Evolutionary conservation across 2,329 filamentous ascomycete species (phyloP), one percentile per base, ranked within the genome.

Genomic region (Penicillium sp.): DNA sequence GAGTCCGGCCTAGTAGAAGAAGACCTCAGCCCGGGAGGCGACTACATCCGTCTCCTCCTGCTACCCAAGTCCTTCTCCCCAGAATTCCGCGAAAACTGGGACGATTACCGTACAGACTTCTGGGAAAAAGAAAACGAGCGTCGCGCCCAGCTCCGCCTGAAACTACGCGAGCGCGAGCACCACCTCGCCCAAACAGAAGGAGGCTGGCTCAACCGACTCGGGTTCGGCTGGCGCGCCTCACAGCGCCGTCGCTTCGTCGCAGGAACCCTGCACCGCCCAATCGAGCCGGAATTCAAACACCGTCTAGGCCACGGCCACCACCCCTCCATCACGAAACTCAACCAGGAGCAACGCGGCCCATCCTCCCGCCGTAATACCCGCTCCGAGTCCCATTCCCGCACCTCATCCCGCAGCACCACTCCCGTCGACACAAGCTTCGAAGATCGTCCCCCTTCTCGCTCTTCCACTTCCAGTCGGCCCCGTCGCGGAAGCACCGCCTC

Each of bases 81-180:
- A 0, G 91, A 91, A 47, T 99, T 99, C 70, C 85, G 94, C 21
- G 93, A 97, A 73, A 96, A 96, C 64, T 99, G 94, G 94, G 94
- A 99, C 70, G 82, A 93, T 17, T 99, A 96, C 75, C 85, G 94
- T 53, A 87, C 89, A 35, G 93, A 97, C 60, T 99, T 97, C 76
- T 99, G 94, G 94, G 93, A 97, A 67, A 88, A 88, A 60, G 94
- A 99, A 74, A 99, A 99, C 70, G 91, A 96, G 73, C 87, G 93
- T 2, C 86, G 94, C 13, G 84, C 88, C 3, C 78, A 89, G 57
- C 79, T 97, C 25, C 83, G 91, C 23, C 78, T 82, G 43, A 89
- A 89, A 70, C 79, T 96, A 49, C 84, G 86, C 61, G 83, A 86
- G 51, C 83, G 85, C 33, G 87, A 93, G 66, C 82, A 83, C 19